A percentile compares a stretch with the other conserved stretches of the same genome.
Evolutionary conservation across 73 alveolate species (phyloP).

Genomic region (Stentor roeselii): DNA sequence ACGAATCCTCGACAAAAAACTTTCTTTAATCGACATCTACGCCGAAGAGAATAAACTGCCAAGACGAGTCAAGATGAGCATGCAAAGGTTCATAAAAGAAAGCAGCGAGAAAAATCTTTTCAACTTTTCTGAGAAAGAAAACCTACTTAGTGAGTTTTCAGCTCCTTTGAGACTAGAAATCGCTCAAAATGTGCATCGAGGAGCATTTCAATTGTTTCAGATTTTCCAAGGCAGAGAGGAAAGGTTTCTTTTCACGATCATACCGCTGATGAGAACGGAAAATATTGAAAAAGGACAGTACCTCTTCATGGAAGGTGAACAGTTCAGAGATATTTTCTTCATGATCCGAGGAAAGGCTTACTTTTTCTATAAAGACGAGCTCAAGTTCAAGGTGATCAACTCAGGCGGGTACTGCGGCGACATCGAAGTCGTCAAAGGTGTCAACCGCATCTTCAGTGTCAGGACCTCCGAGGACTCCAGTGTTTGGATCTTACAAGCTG

Average conservation of each 20-base stretch:
- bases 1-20: neutral
- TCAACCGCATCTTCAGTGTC: neutral
- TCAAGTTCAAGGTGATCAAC: neutral
- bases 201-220: neutral
- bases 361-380: neutral
- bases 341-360: slow-evolving; percentile 8
- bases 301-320: neutral
- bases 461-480: neutral
- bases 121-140: neutral
- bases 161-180: neutral
- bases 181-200: slow-evolving; percentile 1
- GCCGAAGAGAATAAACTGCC: neutral
- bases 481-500: neutral
- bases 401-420: slow-evolving; percentile 9
- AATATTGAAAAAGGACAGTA: neutral
- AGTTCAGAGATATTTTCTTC: neutral
- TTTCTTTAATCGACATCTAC: neutral
- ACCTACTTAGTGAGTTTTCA: neutral
- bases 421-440: neutral
- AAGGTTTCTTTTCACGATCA: neutral
- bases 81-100: neutral
- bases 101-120: neutral
- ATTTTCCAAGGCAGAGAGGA: slow-evolving; percentile 6
- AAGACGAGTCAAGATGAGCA: neutral
- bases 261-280: neutral